phyloP scores from a whole-genome alignment of 177 flowering plant species.

The Tripterygium wilfordii region DNA sequence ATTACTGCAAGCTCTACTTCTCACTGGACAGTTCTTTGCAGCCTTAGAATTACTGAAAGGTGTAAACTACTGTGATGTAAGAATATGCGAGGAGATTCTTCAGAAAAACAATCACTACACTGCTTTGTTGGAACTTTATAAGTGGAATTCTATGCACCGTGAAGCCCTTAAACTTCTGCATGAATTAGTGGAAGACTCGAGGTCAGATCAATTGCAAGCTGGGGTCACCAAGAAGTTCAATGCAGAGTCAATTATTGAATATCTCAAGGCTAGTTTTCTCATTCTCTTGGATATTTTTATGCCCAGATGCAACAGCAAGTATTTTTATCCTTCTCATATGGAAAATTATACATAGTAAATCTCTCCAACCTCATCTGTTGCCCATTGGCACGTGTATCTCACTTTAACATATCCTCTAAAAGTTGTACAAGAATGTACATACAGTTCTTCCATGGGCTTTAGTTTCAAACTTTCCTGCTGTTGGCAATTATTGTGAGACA shows the following conservation, averaged over 20 bases:
- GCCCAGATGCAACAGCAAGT: neutral
- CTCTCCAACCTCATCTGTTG: too few relatives aligned
- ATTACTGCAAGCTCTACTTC: conserved; percentile 82
- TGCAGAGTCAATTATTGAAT: conserved; percentile 85
- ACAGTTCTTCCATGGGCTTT: too few relatives aligned
- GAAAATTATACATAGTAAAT: too few relatives aligned
- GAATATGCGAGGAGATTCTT: conserved; percentile 86
- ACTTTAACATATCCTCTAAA: too few relatives aligned
- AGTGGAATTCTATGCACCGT: conserved; percentile 79
- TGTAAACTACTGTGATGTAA: conserved; percentile 85
- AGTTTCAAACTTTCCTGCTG: too few relatives aligned
- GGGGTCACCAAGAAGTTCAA: conserved; percentile 52
- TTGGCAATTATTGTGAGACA: too few relatives aligned
- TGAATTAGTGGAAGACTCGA: conserved; percentile 74
- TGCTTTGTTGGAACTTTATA: conserved; percentile 80
- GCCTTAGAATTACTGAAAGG: conserved; percentile 76
- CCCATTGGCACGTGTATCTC: too few relatives aligned
- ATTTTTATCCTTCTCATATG: neutral
- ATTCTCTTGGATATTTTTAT: neutral
- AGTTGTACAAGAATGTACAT: too few relatives aligned
- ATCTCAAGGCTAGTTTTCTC: conserved; percentile 68
- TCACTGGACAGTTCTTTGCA: conserved; percentile 78
- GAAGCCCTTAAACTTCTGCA: conserved; percentile 87
- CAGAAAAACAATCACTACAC: conserved; percentile 46
- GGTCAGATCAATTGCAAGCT: conserved; percentile 41